A percentile compares a stretch with the other conserved stretches of the same genome.
Conservation (phyloP, 495 filamentous ascomycete genomes). For the Delitschia confertaspora region DNA sequence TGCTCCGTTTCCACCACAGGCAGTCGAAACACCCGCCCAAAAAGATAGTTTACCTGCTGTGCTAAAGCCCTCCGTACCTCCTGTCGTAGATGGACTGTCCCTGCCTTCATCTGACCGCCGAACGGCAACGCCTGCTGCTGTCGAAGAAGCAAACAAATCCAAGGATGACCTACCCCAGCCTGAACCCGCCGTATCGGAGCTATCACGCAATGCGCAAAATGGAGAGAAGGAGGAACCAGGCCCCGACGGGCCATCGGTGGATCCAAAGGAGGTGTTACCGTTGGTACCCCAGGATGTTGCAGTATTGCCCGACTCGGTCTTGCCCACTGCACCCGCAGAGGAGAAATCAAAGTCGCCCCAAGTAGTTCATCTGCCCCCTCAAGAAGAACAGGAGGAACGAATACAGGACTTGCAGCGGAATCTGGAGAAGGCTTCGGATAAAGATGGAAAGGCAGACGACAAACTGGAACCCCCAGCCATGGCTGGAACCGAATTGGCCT, state of each 20-base stretch:
- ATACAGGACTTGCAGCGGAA: constrained; percentile 27
- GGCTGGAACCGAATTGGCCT: constrained; percentile 25
- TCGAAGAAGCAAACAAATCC: not conserved
- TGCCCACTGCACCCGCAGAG: constrained; percentile 11
- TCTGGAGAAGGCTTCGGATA: constrained; percentile 20
- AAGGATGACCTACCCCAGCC: not conserved
- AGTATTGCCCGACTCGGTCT: constrained; percentile 11
- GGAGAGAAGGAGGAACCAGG: constrained; percentile 3
- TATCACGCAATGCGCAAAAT: not conserved
- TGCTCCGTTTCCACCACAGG: constrained; percentile 5
- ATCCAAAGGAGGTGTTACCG: constrained; percentile 20
- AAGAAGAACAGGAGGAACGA: constrained; percentile 32
- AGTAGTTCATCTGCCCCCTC: constrained; percentile 33
- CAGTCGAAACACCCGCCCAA: not conserved
- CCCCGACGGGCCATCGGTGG: constrained; percentile 15
- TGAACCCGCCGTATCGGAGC: not conserved
- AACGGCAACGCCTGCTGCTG: not conserved
- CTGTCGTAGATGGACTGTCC: no score
- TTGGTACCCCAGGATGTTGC: constrained; percentile 21
- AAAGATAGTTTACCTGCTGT: no score
- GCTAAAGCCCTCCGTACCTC: no score
- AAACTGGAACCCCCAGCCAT: constrained; percentile 12
- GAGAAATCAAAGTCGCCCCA: constrained; percentile 19
- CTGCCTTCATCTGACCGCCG: no score
- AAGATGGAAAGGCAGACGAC: constrained; percentile 24